phyloP scores from a whole-genome alignment of 805 yeast species.

The Kuraishia piskuri region DNA sequence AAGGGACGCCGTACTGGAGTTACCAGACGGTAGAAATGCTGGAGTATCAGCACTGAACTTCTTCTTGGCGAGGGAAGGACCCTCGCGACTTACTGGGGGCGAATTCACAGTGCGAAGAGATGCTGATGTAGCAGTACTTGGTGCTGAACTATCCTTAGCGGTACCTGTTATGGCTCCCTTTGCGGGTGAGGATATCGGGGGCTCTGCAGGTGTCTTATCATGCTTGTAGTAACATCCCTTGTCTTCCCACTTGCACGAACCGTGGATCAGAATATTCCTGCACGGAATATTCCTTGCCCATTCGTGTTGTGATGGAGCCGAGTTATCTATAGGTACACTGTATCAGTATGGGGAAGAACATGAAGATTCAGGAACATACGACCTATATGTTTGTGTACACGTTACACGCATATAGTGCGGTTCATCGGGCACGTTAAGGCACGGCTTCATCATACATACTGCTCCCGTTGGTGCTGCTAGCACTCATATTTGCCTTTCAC shows the following conservation, averaged over 20 bases:
- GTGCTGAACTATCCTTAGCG: conserved; percentile 1
- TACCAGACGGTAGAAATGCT: conserved; percentile 37
- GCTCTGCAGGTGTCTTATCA: conserved; percentile 21
- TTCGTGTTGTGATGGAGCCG: conserved; percentile 28
- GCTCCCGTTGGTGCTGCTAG: not conserved
- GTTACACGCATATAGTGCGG: not conserved
- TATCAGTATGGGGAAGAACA: not conserved
- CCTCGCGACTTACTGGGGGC: conserved; percentile 4
- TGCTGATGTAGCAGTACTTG: not conserved
- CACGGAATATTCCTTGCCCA: conserved; percentile 73
- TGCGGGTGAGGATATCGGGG: not conserved
- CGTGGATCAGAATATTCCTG: conserved; percentile 76
- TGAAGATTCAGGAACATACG: not conserved
- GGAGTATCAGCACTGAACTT: conserved; percentile 49
- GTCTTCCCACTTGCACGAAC: conserved; percentile 79
- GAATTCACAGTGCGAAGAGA: not conserved
- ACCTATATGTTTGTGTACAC: not conserved
- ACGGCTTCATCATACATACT: not conserved
- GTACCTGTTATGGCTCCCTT: not conserved
- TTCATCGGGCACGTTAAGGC: not conserved
- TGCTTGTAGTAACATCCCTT: conserved; percentile 84
- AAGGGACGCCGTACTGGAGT: conserved; percentile 9
- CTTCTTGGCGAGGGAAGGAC: conserved; percentile 20
- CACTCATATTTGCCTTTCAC: conserved; percentile 1
- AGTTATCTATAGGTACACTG: not conserved